phyloP scores from a whole-genome alignment of 78 protist species.

The Mastigamoeba balamuthi region DNA sequence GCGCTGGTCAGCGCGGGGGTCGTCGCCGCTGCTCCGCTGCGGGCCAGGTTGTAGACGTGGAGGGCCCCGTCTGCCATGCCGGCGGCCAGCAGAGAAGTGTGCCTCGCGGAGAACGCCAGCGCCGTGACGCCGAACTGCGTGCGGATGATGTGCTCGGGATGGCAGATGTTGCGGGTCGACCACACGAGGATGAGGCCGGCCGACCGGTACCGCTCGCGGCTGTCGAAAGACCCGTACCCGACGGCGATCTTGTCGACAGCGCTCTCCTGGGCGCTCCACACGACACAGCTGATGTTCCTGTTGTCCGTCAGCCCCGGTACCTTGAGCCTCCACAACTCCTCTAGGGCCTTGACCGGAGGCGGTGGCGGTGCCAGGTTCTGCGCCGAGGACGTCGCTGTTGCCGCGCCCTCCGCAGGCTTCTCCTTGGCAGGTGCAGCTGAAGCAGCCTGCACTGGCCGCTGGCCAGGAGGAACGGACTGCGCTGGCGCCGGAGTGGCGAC shows the following conservation, averaged over 20 bases:
- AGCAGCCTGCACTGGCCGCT: too few relatives aligned
- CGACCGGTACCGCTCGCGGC: neutral
- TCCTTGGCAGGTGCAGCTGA: too few relatives aligned
- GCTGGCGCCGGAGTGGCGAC: too few relatives aligned
- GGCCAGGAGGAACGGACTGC: too few relatives aligned
- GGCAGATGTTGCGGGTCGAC: neutral
- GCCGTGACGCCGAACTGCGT: conserved; percentile 12
- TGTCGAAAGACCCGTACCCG: conserved; percentile 10
- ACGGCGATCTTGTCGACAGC: conserved; percentile 19
- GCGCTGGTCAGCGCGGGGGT: neutral
- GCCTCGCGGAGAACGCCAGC: conserved; percentile 1
- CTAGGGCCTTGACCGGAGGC: too few relatives aligned
- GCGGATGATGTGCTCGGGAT: neutral
- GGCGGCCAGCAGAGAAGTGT: conserved; percentile 40
- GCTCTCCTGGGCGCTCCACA: conserved; percentile 14
- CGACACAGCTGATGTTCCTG: conserved; percentile 7
- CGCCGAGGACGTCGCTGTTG: too few relatives aligned
- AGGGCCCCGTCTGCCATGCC: conserved; percentile 51
- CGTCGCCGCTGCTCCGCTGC: neutral
- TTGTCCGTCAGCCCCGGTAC: neutral
- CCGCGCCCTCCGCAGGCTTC: too few relatives aligned
- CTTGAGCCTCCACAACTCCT: neutral
- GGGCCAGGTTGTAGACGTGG: conserved; percentile 34
- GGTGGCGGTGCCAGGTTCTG: too few relatives aligned
- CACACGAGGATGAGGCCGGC: neutral